Evolutionary conservation across 352 stramenopile species (phyloP).

Genomic region (Thalassiosira hispida): DNA sequence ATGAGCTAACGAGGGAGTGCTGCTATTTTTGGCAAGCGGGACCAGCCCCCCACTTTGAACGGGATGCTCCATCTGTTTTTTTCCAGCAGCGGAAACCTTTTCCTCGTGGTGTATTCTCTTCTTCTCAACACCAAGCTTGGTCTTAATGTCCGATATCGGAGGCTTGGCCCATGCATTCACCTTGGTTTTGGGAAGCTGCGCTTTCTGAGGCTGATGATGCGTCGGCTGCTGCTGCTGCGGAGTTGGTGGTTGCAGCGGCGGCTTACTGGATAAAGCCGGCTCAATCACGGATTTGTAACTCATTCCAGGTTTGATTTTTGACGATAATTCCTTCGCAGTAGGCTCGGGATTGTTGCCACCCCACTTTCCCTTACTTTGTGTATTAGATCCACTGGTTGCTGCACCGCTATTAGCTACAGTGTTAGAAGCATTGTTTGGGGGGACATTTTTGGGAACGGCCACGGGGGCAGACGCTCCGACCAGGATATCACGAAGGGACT

Average conservation of each 20-base stretch:
- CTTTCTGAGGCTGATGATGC: neutral
- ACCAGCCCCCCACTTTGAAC: slow-evolving; percentile 3
- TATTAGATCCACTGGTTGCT: neutral
- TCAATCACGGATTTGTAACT: slow-evolving; percentile 57
- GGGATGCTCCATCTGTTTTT: neutral
- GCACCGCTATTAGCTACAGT: neutral
- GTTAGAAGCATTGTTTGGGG: neutral
- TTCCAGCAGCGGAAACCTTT: neutral
- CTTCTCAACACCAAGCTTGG: slow-evolving; percentile 5
- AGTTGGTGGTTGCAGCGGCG: neutral
- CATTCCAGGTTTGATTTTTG: slow-evolving; percentile 52
- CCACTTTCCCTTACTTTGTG: slow-evolving; percentile 13
- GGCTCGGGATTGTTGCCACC: neutral
- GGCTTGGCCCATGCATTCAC: slow-evolving; percentile 26
- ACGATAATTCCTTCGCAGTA: slow-evolving; percentile 19
- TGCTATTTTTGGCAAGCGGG: neutral
- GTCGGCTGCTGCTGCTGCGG: neutral
- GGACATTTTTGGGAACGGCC: too few species aligned
- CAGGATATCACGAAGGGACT: slow-evolving; percentile 37
- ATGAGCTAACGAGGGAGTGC: neutral
- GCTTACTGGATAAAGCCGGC: slow-evolving; percentile 11
- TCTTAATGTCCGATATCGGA: slow-evolving; percentile 18
- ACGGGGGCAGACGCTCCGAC: slow-evolving; percentile 4
- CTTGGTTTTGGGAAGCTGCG: slow-evolving; percentile 24
- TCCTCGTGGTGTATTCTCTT: neutral